Evolutionary conservation across 129 eudicot species (phyloP), one percentile per base, ranked within the genome.

Genomic region (Gnaphalium uliginosum): DNA sequence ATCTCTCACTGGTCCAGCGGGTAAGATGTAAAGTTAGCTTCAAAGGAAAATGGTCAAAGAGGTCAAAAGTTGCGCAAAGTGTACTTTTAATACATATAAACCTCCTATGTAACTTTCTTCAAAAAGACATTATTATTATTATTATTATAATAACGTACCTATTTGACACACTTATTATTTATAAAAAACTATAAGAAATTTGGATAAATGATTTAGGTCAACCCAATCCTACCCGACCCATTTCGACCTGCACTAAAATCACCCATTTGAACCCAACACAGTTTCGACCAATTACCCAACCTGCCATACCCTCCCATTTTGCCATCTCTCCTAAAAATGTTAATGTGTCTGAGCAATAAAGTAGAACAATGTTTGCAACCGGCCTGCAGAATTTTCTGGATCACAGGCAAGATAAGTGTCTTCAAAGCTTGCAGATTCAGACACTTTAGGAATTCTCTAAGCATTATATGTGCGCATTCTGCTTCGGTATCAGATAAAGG

Each of bases 321-420:
- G 9, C 60, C 60, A 54, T 6, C 9, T 54, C 25, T 19, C 9
- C 6, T 8, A 54, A 15, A 21, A 8, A 59, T 23, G 15, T 59
- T 59, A 69, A 57, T 24, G 53, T n/a, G 35, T 24, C 27, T 68
- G 65, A 70, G 27, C 69, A 78, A 80, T 56, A 73, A 23, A 23
- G 71, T 61, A 76, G 48, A 51, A 51, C 14, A 57, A 72, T 50
- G 78, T 22, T 78, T 71, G 83, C 54, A 77, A 84, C 87, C 71
- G 73, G 79, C 99, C 99, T 94, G 99, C 48, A 94, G 74, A 69
- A 94, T 86, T 83, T 83, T 94, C 87, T 91, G 97, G 82, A 94
- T 86, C 65, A 86, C 86, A 76, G 97, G 97, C 80, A 94, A 71
- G 50, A 94, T 59, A 72, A 90, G 81, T 70, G 79, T 73, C 87